Percentiles rank a stretch among this genome's conserved stretches.
Evolutionary conservation across 2,329 filamentous ascomycete species (phyloP).

Genomic region (Botryotinia narcissicola): DNA sequence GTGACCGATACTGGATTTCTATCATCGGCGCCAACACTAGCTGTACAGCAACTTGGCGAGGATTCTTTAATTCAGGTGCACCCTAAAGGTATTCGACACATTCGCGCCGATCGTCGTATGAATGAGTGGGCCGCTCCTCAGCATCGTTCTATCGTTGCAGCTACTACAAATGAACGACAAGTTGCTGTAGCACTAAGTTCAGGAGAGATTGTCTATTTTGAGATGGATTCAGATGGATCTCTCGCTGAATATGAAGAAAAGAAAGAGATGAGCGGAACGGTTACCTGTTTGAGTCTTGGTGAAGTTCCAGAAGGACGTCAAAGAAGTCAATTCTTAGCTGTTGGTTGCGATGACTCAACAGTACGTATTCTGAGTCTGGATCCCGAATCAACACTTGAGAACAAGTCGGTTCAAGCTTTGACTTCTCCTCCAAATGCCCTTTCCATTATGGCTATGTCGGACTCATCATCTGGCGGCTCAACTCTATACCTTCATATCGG

Average conservation of each 20-base stretch:
- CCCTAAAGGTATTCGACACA: slow-evolving; percentile 92
- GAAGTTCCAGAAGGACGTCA: slow-evolving; percentile 87
- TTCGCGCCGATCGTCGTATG: slow-evolving; percentile 70
- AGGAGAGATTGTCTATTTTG: slow-evolving; percentile 96
- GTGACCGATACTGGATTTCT: slow-evolving; percentile 92
- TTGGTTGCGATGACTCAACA: slow-evolving; percentile 95
- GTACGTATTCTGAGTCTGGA: slow-evolving; percentile 90
- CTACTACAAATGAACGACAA: slow-evolving; percentile 88
- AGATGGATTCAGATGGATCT: slow-evolving; percentile 89
- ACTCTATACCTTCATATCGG: slow-evolving; percentile 96
- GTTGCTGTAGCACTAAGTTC: slow-evolving; percentile 92
- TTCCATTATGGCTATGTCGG: slow-evolving; percentile 91
- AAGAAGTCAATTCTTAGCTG: slow-evolving; percentile 88
- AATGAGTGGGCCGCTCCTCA: slow-evolving; percentile 94
- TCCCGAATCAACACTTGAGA: slow-evolving; percentile 85
- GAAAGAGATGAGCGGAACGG: slow-evolving; percentile 90
- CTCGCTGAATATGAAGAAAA: slow-evolving; percentile 93
- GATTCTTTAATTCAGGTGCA: slow-evolving; percentile 93
- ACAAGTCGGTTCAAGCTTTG: slow-evolving; percentile 89
- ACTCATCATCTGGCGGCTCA: slow-evolving; percentile 83
- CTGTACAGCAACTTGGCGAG: slow-evolving; percentile 90
- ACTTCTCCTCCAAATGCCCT: slow-evolving; percentile 86
- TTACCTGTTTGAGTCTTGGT: slow-evolving; percentile 91
- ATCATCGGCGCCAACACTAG: slow-evolving; percentile 81
- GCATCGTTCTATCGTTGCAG: slow-evolving; percentile 92